These are phyloP conservation scores for Naematelia aurantialba DNA, from an alignment of 768 basidiomycete genomes.

Conservation along the genomic window DNA sequence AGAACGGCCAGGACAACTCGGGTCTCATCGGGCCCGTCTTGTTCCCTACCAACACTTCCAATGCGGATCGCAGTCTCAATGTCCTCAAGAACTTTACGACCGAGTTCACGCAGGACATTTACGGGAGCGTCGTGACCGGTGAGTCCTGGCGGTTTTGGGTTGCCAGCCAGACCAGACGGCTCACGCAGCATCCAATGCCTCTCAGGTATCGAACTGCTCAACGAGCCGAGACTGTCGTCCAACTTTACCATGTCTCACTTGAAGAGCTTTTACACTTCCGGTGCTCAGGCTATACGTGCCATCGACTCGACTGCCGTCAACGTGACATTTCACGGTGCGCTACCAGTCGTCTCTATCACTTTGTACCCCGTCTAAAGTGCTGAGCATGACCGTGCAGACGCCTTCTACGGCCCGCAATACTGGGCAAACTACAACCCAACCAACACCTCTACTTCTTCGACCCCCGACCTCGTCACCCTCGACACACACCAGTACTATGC, in stretches of 20 bases:
- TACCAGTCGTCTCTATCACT: conserved; percentile 9
- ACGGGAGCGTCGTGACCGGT: conserved; percentile 44
- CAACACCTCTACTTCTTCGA: conserved; percentile 4
- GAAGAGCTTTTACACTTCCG: conserved; percentile 40
- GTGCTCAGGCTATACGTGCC: not conserved
- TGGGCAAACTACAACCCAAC: conserved; percentile 43
- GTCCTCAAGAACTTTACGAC: conserved; percentile 36
- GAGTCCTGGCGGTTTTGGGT: conserved; percentile 9
- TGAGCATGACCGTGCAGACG: conserved; percentile 29
- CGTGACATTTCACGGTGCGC: conserved; percentile 44
- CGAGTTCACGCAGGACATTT: conserved; percentile 41
- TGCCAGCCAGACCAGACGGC: not conserved
- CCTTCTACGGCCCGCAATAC: conserved; percentile 45
- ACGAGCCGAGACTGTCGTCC: conserved; percentile 42
- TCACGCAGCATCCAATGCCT: conserved; percentile 1
- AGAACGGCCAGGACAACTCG: conserved; percentile 49
- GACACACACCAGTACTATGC: conserved; percentile 50
- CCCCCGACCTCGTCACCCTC: conserved; percentile 22
- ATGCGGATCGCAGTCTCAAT: conserved; percentile 24
- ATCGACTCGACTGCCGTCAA: conserved; percentile 20
- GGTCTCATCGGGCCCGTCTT: conserved; percentile 29
- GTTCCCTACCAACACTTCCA: conserved; percentile 30
- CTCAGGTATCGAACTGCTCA: conserved; percentile 44
- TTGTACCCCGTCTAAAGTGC: too few relatives aligned
- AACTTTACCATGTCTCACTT: conserved; percentile 41